Evolutionary conservation across 805 yeast genomes (phyloP).

Genomic region (Hanseniaspora clermontiae): DNA sequence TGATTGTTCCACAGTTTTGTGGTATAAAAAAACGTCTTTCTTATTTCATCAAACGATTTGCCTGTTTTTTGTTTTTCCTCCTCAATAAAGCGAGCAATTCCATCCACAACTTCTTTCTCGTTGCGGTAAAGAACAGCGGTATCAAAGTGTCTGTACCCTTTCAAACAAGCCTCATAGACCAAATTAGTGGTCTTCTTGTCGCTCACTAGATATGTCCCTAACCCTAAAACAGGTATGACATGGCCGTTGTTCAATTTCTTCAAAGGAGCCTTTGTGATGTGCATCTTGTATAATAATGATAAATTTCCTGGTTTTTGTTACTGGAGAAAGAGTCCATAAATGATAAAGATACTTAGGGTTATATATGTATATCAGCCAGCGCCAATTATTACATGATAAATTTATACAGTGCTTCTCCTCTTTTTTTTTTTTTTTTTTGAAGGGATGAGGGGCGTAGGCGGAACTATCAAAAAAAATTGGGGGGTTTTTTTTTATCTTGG

Average conservation of each 20-base stretch:
- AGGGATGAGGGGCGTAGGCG: too few relatives aligned
- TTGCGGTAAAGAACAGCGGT: constrained; percentile 58
- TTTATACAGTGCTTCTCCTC: too few relatives aligned
- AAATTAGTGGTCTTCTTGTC: constrained; percentile 30
- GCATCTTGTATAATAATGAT: background rate
- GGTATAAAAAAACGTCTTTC: constrained; percentile 48
- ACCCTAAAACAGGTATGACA: constrained; percentile 43
- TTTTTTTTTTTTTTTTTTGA: background rate
- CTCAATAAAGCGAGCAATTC: constrained; percentile 40
- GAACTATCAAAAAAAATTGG: too few relatives aligned
- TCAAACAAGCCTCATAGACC: constrained; percentile 44
- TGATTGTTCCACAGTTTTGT: constrained; percentile 64
- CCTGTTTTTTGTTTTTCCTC: constrained; percentile 35
- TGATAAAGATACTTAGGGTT: too few relatives aligned
- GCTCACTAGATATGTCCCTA: constrained; percentile 42
- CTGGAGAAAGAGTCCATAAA: too few relatives aligned
- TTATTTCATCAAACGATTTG: constrained; percentile 14
- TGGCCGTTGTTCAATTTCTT: constrained; percentile 40
- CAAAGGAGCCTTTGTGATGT: background rate
- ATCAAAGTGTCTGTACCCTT: constrained; percentile 66
- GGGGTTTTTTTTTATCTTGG: too few relatives aligned
- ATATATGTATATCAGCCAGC: too few relatives aligned
- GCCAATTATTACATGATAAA: too few relatives aligned
- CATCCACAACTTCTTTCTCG: constrained; percentile 49
- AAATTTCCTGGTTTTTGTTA: too few relatives aligned